Base-by-base conservation (phyloP, 2,329 filamentous ascomycete genomes). In the Cucurbitaria berberidis region DNA sequence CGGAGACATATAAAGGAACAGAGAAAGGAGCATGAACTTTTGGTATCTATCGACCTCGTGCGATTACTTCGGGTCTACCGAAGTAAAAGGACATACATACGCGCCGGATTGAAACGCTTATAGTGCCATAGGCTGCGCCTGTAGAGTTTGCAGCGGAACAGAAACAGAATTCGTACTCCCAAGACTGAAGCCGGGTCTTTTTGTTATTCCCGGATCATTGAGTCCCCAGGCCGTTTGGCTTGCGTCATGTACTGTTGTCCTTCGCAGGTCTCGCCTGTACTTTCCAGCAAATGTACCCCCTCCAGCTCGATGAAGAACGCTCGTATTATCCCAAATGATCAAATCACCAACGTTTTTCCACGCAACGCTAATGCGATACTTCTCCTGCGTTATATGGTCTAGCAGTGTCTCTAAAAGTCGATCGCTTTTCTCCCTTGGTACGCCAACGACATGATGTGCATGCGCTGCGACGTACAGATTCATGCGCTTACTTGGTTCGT, bases 281-380 rank as follows among this genome's bases (percentile, higher is more conserved):
- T 76, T 79, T 0, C 80, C 79, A 55, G 77, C 77, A 53, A 82
- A 84, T 0, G 66, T 65, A 0, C 83, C 83, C 1, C 74, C 73
- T 1, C 75, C 78, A 0, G 82, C 81, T 5, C 82, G 70, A 67
- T 87, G 84, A 76, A 86, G 77, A 15, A 82, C 80, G 43, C 76
- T 79, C 0, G 81, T 81, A 64, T 86, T 86, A 60, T 87, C 84
- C 84, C 84, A 86, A 16, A 84, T 76, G 15, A 86, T 66, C 50
- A 86, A 41, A 62, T 86, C 84, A 0, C 81, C 78, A 0, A 70
- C 62, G 7, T 78, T 64, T 24, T 78, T 57, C 83, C 83, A 86
- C 35, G 74, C 66, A 3, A 85, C 74, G 5, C 71, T 75, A 7
- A 80, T 52, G 0, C 76, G 66, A 59, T 82, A 82, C 62, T 80